A percentile compares a stretch with the other conserved stretches of the same genome.
Conservation (phyloP, 2,329 filamentous ascomycete genomes). For the Aspergillus amoenus region DNA sequence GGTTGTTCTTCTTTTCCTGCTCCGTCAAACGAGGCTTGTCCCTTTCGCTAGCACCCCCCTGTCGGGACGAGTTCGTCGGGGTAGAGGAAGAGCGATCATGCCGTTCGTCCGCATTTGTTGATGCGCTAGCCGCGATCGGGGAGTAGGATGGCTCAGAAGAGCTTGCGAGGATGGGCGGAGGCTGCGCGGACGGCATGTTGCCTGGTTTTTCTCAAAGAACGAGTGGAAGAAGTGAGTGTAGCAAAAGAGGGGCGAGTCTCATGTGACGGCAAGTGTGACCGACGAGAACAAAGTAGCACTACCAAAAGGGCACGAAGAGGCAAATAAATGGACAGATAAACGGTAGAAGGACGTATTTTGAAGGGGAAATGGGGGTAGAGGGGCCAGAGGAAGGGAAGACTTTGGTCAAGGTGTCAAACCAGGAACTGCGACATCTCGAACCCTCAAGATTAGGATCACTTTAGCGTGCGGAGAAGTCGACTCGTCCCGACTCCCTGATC, state of each 20-base stretch:
- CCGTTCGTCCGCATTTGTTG: conserved; percentile 29
- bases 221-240: conserved; percentile 6
- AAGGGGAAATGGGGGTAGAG: not conserved
- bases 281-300: not conserved
- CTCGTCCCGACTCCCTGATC: not conserved
- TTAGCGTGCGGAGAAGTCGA: conserved; percentile 13
- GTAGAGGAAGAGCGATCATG: conserved; percentile 36
- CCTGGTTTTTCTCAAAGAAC: conserved; percentile 4
- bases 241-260: conserved; percentile 11
- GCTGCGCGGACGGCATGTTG: conserved; percentile 28
- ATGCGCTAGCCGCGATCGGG: conserved; percentile 18
- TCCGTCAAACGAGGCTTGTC: conserved; percentile 67
- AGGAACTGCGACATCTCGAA: conserved; percentile 4
- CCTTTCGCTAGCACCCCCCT: conserved; percentile 26
- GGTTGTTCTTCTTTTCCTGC: conserved; percentile 71
- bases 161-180: conserved; percentile 23
- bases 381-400: not conserved
- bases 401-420: not conserved
- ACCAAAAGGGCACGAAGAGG: not conserved
- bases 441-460: not conserved
- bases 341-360: not conserved
- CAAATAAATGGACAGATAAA: conserved; percentile 6
- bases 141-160: conserved; percentile 27
- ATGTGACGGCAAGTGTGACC: conserved; percentile 14
- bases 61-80: conserved; percentile 32